Base-by-base conservation (phyloP, 2,329 filamentous ascomycete species). In the Emergomyces pasteurianus region DNA sequence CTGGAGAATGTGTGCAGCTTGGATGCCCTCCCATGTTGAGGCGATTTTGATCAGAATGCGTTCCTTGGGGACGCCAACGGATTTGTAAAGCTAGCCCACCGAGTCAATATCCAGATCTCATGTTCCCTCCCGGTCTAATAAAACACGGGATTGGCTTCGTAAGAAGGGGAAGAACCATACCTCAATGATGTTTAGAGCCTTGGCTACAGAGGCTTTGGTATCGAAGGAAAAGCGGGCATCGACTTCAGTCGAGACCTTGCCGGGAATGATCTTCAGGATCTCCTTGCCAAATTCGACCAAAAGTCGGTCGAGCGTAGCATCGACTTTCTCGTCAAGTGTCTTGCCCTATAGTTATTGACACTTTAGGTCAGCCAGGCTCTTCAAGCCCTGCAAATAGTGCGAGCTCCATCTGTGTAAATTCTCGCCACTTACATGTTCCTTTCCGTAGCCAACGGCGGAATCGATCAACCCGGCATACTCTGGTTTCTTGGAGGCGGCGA, bases 21-120 rank as follows among this genome's bases (percentile, higher is more conserved):
- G 91, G 85, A 99, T 97, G 76, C 94, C 94, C 83, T 99, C 94
- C 90, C 91, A 99, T 77, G 94, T 99, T 63, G 94, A 95, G 74
- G 94, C 94, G 69, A 99, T 86, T 89, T 99, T 99, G 86, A 99
- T 99, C 70, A 99, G 84, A 73, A 99, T 77, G 66, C 94, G 92
- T 72, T 92, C 90, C 85, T 96, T 96, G 79, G 83, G 81, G 77
- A 99, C 90, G 67, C 94, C 94, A 72, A 88, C 80, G 75, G 88
- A 84, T 80, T 95, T 88, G 87, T 99, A 99, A 67, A 99, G 89
- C 91, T 96, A 73, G 65, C n/a, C n/a, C n/a, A n/a, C n/a, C n/a
- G n/a, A n/a, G n/a, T n/a, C n/a, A n/a, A n/a, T n/a, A n/a, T n/a
- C n/a, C n/a, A n/a, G n/a, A n/a, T n/a, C n/a, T n/a, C n/a, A n/a